These are phyloP conservation scores for Pterocarpus macrocarpus DNA, from an alignment of 306 rosid species.

Conservation along the genomic window DNA sequence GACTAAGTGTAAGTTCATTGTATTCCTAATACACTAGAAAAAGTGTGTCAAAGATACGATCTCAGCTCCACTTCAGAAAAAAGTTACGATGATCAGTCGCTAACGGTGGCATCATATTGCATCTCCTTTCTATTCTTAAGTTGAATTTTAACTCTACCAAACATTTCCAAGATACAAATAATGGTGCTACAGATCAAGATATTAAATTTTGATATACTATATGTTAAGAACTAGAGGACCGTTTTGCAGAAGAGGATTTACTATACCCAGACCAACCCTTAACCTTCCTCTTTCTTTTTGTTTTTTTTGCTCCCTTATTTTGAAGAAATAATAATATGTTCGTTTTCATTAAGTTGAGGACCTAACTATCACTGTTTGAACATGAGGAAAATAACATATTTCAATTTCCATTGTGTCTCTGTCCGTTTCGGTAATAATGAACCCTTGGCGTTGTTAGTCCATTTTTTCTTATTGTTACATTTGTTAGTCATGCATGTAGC, in stretches of 20 bases:
- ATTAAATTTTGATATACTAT: not conserved
- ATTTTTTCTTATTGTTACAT: not conserved
- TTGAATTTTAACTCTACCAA: slow-evolving; percentile 31
- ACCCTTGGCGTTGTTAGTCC: not conserved
- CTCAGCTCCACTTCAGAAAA: not conserved
- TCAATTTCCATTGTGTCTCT: not conserved
- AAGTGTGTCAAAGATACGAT: slow-evolving; percentile 22
- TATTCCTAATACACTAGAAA: slow-evolving; percentile 16
- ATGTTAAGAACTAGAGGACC: no score
- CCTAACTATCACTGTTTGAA: no score
- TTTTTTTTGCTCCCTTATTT: no score
- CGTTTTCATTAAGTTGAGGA: no score
- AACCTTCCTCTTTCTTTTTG: not conserved
- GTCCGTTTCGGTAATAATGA: not conserved
- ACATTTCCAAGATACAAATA: slow-evolving; percentile 28
- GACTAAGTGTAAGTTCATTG: slow-evolving; percentile 33
- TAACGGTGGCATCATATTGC: not conserved
- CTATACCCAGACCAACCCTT: slow-evolving; percentile 33
- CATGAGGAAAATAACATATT: slow-evolving; percentile 1
- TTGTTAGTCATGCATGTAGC: slow-evolving; percentile 51
- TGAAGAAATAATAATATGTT: no score
- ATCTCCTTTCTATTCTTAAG: not conserved
- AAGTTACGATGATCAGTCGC: no score
- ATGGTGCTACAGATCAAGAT: slow-evolving; percentile 20
- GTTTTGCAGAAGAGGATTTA: not conserved